Evolutionary conservation across 768 basidiomycete species (phyloP), one percentile per base, ranked within the genome.

Genomic region (Kondoa malvinella): DNA sequence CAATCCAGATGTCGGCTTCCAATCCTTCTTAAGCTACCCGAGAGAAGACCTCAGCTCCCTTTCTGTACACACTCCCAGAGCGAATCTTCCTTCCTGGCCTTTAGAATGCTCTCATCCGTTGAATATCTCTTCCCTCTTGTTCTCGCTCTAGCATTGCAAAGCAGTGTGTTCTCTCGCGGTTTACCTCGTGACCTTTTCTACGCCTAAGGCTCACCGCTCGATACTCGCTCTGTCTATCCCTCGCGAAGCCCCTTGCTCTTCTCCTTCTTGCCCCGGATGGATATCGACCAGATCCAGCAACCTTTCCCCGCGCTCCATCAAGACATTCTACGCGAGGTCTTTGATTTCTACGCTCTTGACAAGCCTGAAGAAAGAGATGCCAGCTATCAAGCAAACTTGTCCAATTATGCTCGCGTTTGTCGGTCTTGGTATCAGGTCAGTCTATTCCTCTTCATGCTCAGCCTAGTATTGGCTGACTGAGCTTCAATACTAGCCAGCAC

Each of bases 251-350:
- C 17, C 26, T 8, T 32, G n/a, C 26, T 61, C 31, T 32, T 4
- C 26, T n/a, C n/a, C 17, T 27, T 8, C 17, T 61, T 4, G n/a
- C 17, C 26, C 25, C 8, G n/a, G 25, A 32, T 32, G 26, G 27
- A 65, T n/a, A 57, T 58, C n/a, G 68, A 63, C 21, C 62, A 65
- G 16, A 56, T 65, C 16, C 59, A 65, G 64, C 32, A 58, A 2
- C 58, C 64, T 25, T 56, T 56, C 62, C 65, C 50, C 33, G 4
- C 66, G 21, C 30, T 63, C 1, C 64, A 68, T 27, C 62, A 65
- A 57, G 68, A 68, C 31, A 31, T 68, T 4, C 65, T 68, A 33
- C 58, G 67, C 64, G 68, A 68, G 68, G 56, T 68, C 40, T 27
- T 68, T 26, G 68, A 68, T 26, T 34, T 68, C 26, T 68, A 65